Evolutionary conservation across 192 early-diverging fungal species (phyloP).

Genomic region (Mortierella antarctica): DNA sequence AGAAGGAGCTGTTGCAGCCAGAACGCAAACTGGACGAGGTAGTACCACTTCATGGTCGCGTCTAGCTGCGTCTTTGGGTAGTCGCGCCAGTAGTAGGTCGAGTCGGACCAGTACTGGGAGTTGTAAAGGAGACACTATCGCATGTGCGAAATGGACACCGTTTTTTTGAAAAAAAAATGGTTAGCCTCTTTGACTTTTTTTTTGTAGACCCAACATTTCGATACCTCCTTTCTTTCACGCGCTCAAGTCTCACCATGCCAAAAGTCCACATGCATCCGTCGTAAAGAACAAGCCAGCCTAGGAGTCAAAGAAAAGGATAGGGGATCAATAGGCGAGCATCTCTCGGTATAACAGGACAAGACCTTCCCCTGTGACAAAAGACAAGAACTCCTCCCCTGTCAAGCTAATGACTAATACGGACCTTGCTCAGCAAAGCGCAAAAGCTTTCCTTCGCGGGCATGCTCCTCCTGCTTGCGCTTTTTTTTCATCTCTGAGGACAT

Average conservation of each 20-base stretch:
- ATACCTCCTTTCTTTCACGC: too few species aligned
- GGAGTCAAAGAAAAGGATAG: not conserved
- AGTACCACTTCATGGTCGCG: slow-evolving; percentile 67
- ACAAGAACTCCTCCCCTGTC: not conserved
- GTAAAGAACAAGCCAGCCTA: slow-evolving; percentile 71
- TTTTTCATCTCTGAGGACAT: not conserved
- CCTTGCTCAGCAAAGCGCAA: slow-evolving; percentile 79
- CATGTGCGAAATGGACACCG: not conserved
- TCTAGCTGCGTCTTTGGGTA: slow-evolving; percentile 62
- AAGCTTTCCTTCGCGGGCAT: slow-evolving; percentile 46
- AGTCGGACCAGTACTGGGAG: slow-evolving; percentile 67
- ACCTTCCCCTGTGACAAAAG: not conserved
- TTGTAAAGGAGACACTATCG: slow-evolving; percentile 66
- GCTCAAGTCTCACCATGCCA: slow-evolving; percentile 70
- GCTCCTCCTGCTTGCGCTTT: slow-evolving; percentile 20
- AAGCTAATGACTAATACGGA: not conserved
- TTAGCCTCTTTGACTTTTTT: not conserved
- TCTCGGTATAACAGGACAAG: not conserved
- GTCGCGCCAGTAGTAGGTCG: slow-evolving; percentile 64
- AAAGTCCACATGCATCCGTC: slow-evolving; percentile 72
- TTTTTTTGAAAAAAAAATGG: not conserved
- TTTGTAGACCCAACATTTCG: not conserved
- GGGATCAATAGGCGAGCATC: not conserved
- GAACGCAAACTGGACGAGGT: slow-evolving; percentile 67
- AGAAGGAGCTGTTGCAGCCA: slow-evolving; percentile 74